Conservation (phyloP, 805 yeast genomes). For the Yamadazyma sp. region DNA sequence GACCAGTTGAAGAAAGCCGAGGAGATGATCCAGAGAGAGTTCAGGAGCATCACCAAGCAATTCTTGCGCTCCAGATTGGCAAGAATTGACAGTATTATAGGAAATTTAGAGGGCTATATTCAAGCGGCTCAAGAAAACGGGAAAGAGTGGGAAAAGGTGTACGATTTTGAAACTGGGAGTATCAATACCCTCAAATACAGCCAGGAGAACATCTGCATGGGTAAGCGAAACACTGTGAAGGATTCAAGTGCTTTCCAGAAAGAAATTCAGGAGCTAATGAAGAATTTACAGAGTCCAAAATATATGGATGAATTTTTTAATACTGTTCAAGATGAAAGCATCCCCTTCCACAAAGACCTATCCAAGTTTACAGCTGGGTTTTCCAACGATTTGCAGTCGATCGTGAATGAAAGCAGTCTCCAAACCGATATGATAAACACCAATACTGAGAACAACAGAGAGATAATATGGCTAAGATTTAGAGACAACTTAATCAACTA, state of each 20-base stretch:
- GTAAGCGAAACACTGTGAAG: constrained; percentile 14
- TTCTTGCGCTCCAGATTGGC: constrained; percentile 13
- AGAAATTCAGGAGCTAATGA: constrained; percentile 29
- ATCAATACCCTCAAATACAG: constrained; percentile 31
- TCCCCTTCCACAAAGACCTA: constrained; percentile 7
- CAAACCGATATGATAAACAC: constrained; percentile 25
- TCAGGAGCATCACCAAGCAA: constrained; percentile 7
- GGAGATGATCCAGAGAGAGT: constrained; percentile 12
- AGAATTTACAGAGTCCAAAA: constrained; percentile 34
- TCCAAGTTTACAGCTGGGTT: constrained; percentile 14
- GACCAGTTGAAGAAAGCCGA: constrained; percentile 15
- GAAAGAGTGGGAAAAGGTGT: constrained; percentile 21
- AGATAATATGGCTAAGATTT: constrained; percentile 38
- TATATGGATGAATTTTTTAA: constrained; percentile 29
- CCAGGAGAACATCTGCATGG: constrained; percentile 30
- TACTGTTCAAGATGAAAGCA: constrained; percentile 9
- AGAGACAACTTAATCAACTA: constrained; percentile 22
- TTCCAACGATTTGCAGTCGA: constrained; percentile 23
- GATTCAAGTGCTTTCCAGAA: constrained; percentile 29
- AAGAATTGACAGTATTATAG: constrained; percentile 12
- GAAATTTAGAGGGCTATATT: constrained; percentile 8
- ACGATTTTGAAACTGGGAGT: constrained; percentile 33
- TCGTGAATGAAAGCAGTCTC: constrained; percentile 29
- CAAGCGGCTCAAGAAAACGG: constrained; percentile 11
- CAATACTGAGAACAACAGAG: constrained; percentile 23